Percentiles rank a stretch among this genome's conserved stretches.
Evolutionary conservation across 1,284 basidiomycete genomes (phyloP).

Genomic region (Afroboletus lepidellus): DNA sequence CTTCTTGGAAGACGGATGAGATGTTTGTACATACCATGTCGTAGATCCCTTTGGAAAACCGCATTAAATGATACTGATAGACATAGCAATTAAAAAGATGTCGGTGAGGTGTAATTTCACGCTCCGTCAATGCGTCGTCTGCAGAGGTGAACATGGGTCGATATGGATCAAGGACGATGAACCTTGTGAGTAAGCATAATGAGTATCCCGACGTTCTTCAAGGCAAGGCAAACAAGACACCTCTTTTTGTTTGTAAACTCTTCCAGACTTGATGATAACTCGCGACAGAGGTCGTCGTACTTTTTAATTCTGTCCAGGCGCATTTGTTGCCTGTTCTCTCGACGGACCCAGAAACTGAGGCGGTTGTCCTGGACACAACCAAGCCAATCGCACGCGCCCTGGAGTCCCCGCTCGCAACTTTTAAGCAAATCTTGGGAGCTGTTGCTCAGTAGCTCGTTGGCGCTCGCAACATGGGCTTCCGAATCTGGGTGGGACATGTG

Average conservation of each 20-base stretch:
- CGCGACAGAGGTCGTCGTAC: slow-evolving; percentile 39
- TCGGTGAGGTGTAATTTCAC: slow-evolving; percentile 53
- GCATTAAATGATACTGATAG: slow-evolving; percentile 71
- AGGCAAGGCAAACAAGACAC: slow-evolving; percentile 34
- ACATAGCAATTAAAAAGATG: slow-evolving; percentile 69
- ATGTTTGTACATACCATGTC: slow-evolving; percentile 43
- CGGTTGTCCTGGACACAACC: slow-evolving; percentile 40
- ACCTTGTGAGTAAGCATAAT: slow-evolving; percentile 36
- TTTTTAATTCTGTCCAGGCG: slow-evolving; percentile 39
- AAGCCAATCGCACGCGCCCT: slow-evolving; percentile 54
- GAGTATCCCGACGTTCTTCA: slow-evolving; percentile 6
- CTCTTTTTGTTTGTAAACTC: slow-evolving; percentile 53
- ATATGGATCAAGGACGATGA: slow-evolving; percentile 71
- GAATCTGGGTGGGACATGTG: slow-evolving; percentile 53
- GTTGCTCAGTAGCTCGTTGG: slow-evolving; percentile 52
- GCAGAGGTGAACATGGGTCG: slow-evolving; percentile 55
- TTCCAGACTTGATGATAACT: slow-evolving; percentile 42
- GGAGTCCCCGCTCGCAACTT: slow-evolving; percentile 46
- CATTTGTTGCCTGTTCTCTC: slow-evolving; percentile 31
- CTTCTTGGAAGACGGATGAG: slow-evolving; percentile 23
- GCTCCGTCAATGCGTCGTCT: slow-evolving; percentile 34
- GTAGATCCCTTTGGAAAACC: slow-evolving; percentile 47
- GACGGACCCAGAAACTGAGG: slow-evolving; percentile 37
- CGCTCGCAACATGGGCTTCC: slow-evolving; percentile 49
- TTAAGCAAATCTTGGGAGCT: slow-evolving; percentile 61